Conservation (phyloP, 257 asterid species). For the Solanum acaule region DNA sequence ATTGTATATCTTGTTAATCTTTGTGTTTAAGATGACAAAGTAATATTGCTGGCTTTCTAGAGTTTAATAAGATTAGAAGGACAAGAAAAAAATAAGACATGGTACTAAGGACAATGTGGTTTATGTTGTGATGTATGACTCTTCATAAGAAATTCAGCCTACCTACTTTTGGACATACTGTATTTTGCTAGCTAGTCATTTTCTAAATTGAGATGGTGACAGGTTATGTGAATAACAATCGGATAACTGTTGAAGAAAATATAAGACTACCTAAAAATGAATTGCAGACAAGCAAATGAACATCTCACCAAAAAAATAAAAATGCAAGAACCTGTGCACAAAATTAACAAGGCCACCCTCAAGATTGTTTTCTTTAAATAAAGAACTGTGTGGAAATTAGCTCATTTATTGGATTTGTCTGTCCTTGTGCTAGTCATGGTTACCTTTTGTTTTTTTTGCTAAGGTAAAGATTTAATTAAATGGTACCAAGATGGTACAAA, state of each 20-base stretch:
- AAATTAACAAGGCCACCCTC: neutral
- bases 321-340: neutral
- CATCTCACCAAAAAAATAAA: neutral
- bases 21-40: neutral
- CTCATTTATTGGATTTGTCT: neutral
- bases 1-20: neutral
- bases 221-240: neutral
- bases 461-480: neutral
- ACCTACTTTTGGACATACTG: neutral
- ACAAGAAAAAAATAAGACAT: neutral
- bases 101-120: neutral
- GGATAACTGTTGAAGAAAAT: neutral
- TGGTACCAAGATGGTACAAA: neutral
- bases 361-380: neutral
- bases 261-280: neutral
- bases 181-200: neutral
- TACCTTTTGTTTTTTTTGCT: neutral
- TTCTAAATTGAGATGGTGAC: neutral
- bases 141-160: neutral
- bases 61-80: neutral
- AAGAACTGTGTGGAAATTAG: neutral
- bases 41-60: neutral
- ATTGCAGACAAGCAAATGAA: neutral
- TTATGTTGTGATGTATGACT: neutral
- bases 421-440: neutral